These are phyloP conservation scores for Yamadazyma mexicana DNA, from an alignment of 1,139 yeast species.

Conservation along the genomic window DNA sequence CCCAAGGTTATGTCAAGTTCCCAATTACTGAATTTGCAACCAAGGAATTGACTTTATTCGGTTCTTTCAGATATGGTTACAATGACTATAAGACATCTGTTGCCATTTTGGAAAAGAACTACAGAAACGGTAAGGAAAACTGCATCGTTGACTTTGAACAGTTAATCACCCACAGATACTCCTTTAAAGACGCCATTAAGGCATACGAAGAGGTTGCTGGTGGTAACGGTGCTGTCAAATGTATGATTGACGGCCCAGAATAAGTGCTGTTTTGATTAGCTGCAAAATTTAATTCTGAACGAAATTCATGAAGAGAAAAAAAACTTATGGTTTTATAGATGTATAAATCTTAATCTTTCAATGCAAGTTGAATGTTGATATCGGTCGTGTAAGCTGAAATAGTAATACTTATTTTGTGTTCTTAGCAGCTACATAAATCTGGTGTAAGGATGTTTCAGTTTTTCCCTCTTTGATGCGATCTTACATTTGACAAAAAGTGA, in stretches of 20 bases:
- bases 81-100: slow-evolving; percentile 81
- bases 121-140: slow-evolving; percentile 58
- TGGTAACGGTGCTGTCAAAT: slow-evolving; percentile 45
- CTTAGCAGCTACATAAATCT: no score
- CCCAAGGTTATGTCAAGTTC: slow-evolving; percentile 62
- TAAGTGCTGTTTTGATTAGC: slow-evolving; percentile 3
- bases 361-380: slow-evolving; percentile 6
- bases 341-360: slow-evolving; percentile 2
- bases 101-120: slow-evolving; percentile 58
- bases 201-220: slow-evolving; percentile 73
- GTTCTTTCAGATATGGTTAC: slow-evolving; percentile 79
- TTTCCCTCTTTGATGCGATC: not conserved
- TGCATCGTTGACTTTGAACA: slow-evolving; percentile 46
- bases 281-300: not conserved
- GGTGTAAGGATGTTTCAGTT: not conserved
- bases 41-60: slow-evolving; percentile 69
- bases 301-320: not conserved
- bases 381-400: no score
- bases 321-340: not conserved
- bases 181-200: slow-evolving; percentile 70
- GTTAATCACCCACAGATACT: slow-evolving; percentile 76
- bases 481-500: slow-evolving; percentile 1
- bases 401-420: no score
- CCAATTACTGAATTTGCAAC: slow-evolving; percentile 73
- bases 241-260: slow-evolving; percentile 47